Evolutionary conservation across 176 grass and related monocot genomes (phyloP).

Genomic region (Phoenix dactylifera): DNA sequence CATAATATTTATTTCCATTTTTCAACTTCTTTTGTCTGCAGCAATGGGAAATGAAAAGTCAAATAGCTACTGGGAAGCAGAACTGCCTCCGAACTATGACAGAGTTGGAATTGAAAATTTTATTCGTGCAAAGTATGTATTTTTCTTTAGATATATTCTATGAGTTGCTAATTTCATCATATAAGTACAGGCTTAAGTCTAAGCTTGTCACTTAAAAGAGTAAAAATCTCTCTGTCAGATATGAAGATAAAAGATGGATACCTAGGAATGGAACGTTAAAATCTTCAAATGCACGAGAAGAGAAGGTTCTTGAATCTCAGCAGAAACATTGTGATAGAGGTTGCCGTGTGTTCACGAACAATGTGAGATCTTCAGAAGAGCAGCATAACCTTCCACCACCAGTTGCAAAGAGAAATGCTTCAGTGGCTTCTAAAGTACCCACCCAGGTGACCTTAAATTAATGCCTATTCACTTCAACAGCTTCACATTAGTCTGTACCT

Average conservation of each 20-base stretch:
- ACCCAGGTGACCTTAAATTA: slow-evolving; percentile 30
- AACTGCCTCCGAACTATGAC: slow-evolving; percentile 91
- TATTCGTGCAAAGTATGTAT: slow-evolving; percentile 82
- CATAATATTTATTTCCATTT: too few species aligned
- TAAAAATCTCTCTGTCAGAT: slow-evolving; percentile 40
- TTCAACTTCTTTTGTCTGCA: slow-evolving; percentile 16
- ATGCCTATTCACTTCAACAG: too few species aligned
- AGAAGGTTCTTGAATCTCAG: slow-evolving; percentile 34
- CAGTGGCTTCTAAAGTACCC: slow-evolving; percentile 41
- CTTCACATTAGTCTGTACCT: too few species aligned
- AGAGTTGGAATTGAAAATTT: slow-evolving; percentile 97
- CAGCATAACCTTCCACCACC: slow-evolving; percentile 31
- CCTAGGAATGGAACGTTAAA: slow-evolving; percentile 52
- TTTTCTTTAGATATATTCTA: slow-evolving; percentile 21
- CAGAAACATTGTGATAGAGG: slow-evolving; percentile 31
- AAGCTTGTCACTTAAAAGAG: slow-evolving; percentile 5
- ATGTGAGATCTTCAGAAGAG: slow-evolving; percentile 55
- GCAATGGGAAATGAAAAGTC: slow-evolving; percentile 97
- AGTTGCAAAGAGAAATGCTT: slow-evolving; percentile 35
- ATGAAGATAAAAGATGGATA: slow-evolving; percentile 98
- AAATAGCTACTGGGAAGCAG: slow-evolving; percentile 95
- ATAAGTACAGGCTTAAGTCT: too few species aligned
- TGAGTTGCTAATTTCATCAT: not conserved
- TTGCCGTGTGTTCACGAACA: slow-evolving; percentile 28
- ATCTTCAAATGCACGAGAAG: slow-evolving; percentile 37